Evolutionary conservation across 2,329 filamentous ascomycete species (phyloP).

Genomic region (Coniochaeta sp.): DNA sequence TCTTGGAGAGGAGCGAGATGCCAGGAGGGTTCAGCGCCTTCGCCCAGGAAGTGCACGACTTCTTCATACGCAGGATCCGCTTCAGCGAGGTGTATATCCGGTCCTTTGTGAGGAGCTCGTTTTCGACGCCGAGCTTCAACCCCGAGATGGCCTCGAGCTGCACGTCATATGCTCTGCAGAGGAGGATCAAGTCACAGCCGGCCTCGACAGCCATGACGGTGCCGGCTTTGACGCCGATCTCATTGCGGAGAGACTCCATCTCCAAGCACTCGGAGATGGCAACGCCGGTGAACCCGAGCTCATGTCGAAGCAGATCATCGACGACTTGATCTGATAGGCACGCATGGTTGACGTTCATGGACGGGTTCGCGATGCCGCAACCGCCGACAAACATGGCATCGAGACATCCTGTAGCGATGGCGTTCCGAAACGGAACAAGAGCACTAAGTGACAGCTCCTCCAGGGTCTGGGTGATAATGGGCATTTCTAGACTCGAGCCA

Average conservation of each 20-base stretch:
- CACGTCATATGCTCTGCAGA: conserved; percentile 81
- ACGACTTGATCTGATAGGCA: conserved; percentile 91
- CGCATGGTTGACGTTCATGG: conserved; percentile 92
- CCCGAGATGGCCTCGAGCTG: conserved; percentile 90
- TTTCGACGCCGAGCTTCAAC: conserved; percentile 81
- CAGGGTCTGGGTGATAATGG: conserved; percentile 89
- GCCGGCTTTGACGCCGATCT: conserved; percentile 93
- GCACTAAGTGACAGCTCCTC: conserved; percentile 91
- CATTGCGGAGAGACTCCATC: conserved; percentile 92
- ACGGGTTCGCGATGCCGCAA: conserved; percentile 84
- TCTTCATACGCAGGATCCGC: conserved; percentile 74
- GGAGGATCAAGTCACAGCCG: conserved; percentile 83
- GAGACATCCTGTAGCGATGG: conserved; percentile 71
- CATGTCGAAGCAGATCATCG: conserved; percentile 78
- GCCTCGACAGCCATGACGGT: conserved; percentile 97
- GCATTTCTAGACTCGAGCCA: conserved; percentile 83
- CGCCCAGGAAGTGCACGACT: conserved; percentile 81
- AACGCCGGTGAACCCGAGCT: conserved; percentile 84
- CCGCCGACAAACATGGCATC: conserved; percentile 96
- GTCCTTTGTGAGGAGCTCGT: conserved; percentile 76
- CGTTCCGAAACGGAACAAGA: conserved; percentile 84
- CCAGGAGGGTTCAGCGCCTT: conserved; percentile 85
- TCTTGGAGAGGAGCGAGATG: conserved; percentile 64
- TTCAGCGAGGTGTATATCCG: conserved; percentile 74
- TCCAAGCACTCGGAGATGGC: conserved; percentile 93